A percentile compares a stretch with the other conserved stretches of the same genome.
These are phyloP conservation scores for Triticum urartu DNA, from an alignment of 176 grass and related monocot genomes.

Conservation along the genomic window DNA sequence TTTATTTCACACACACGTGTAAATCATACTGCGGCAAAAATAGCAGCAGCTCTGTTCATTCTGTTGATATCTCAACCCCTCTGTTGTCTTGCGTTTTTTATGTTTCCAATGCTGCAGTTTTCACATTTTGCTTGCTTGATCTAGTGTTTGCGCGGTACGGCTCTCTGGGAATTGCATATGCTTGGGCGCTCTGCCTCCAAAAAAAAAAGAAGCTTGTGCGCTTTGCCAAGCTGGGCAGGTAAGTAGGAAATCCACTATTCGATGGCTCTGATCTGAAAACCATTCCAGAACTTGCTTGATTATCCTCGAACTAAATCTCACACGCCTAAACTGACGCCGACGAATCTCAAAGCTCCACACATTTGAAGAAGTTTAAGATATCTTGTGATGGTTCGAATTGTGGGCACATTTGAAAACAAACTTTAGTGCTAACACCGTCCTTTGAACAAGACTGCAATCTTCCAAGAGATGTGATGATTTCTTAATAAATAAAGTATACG, in stretches of 20 bases:
- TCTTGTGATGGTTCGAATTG: background rate
- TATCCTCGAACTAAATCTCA: too few relatives aligned
- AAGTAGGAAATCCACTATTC: background rate
- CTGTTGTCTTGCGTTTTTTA: background rate
- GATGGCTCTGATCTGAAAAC: too few relatives aligned
- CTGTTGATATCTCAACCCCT: background rate
- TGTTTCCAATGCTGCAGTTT: background rate
- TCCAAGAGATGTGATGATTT: too few relatives aligned
- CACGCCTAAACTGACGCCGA: too few relatives aligned
- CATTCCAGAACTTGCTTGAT: too few relatives aligned
- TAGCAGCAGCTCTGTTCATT: slow-evolving; percentile 22
- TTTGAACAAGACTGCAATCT: too few relatives aligned
- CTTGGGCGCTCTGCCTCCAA: background rate
- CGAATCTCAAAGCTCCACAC: too few relatives aligned
- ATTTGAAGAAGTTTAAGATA: background rate
- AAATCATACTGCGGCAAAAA: background rate
- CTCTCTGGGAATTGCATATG: background rate
- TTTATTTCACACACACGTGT: background rate
- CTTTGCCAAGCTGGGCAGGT: background rate
- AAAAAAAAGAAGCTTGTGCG: too few relatives aligned
- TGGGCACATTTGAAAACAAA: too few relatives aligned
- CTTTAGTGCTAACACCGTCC: too few relatives aligned
- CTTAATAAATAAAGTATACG: too few relatives aligned
- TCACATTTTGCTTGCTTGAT: background rate
- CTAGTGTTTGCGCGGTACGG: background rate